These are phyloP conservation scores for Phytophthora palmivora DNA, from an alignment of 352 stramenopile genomes.

Conservation along the genomic window DNA sequence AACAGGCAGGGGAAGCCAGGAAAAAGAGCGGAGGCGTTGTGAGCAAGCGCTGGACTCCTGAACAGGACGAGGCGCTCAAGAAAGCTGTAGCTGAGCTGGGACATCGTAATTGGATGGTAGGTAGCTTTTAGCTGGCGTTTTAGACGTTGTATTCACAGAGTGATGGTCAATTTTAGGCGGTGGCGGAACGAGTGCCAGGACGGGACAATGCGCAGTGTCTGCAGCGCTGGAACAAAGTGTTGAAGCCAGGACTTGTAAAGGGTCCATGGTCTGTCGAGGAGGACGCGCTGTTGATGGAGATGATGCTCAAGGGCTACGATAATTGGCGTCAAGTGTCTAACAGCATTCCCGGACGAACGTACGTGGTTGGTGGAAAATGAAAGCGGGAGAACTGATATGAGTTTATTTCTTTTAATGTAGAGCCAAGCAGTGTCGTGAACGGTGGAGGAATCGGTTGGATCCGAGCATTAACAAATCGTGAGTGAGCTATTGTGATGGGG, in stretches of 20 bases:
- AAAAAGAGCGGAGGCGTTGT: slow-evolving; percentile 49
- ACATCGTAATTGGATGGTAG: slow-evolving; percentile 90
- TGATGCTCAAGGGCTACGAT: slow-evolving; percentile 84
- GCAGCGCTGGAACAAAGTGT: slow-evolving; percentile 90
- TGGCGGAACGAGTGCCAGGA: slow-evolving; percentile 66
- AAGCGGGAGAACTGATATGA: background rate
- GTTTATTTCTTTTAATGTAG: slow-evolving; percentile 31
- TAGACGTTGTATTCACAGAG: background rate
- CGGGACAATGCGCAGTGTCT: slow-evolving; percentile 86
- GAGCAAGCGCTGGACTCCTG: slow-evolving; percentile 81
- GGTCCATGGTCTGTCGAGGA: slow-evolving; percentile 93
- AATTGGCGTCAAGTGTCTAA: slow-evolving; percentile 78
- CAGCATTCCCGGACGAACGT: slow-evolving; percentile 77
- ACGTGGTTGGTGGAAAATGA: slow-evolving; percentile 9
- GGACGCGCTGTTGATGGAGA: slow-evolving; percentile 86
- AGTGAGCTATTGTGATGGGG: slow-evolving; percentile 5
- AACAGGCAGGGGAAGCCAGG: slow-evolving; percentile 49
- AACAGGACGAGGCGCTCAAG: slow-evolving; percentile 88
- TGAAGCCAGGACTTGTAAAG: slow-evolving; percentile 93
- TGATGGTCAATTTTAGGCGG: slow-evolving; percentile 37
- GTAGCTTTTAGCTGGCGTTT: background rate
- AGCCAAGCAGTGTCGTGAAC: slow-evolving; percentile 96
- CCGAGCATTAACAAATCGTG: slow-evolving; percentile 92
- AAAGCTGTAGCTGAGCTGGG: slow-evolving; percentile 79
- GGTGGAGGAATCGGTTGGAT: slow-evolving; percentile 97